phyloP scores from a whole-genome alignment of 176 grass and related monocot genomes.

The Rhynchospora tenuis region DNA sequence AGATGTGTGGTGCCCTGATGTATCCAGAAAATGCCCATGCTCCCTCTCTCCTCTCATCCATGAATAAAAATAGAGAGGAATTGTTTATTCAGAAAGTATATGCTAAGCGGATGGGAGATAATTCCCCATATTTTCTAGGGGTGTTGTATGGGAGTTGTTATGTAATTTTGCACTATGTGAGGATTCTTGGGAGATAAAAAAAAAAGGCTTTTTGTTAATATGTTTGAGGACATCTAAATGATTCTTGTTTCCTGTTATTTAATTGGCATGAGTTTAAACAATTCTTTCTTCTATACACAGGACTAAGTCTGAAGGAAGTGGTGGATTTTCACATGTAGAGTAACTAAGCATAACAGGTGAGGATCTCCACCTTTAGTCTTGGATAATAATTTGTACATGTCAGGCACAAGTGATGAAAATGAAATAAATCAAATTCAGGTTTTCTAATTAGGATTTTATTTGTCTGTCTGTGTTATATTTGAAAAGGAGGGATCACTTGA shows the following conservation, averaged over 20 bases:
- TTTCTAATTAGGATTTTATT: neutral
- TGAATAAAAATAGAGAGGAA: no score
- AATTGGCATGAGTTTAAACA: neutral
- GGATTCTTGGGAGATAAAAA: neutral
- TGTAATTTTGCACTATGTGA: neutral
- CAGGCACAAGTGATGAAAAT: neutral
- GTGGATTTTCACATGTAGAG: slow-evolving; percentile 68
- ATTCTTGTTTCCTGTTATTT: neutral
- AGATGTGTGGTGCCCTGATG: neutral
- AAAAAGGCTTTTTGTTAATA: neutral
- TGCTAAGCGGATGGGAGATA: neutral
- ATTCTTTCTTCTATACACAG: slow-evolving; percentile 31
- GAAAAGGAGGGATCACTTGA: no score
- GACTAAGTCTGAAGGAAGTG: slow-evolving; percentile 54
- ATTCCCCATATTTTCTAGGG: no score
- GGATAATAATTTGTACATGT: neutral
- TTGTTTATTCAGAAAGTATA: neutral
- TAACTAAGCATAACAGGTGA: slow-evolving; percentile 34
- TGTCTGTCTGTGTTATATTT: neutral
- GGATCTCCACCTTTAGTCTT: slow-evolving; percentile 4
- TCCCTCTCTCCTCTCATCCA: neutral
- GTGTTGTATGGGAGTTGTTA: neutral
- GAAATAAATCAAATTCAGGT: neutral
- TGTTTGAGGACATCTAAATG: neutral
- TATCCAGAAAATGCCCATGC: neutral